Conservation (phyloP, 192 early-diverging fungal species). For the Podila minutissima region DNA sequence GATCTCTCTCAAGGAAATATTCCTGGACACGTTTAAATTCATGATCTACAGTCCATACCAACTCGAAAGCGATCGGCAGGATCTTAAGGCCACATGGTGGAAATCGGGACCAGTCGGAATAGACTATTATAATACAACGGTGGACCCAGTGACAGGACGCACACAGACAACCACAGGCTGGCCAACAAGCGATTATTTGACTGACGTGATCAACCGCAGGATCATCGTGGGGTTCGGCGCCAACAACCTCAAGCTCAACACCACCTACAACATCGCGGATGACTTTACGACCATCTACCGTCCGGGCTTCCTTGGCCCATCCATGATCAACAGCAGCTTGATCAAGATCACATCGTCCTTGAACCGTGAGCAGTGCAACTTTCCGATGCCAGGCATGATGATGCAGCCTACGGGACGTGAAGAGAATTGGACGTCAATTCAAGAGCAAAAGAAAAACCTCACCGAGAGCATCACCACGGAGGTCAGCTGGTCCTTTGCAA, state of each 20-base stretch:
- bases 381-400: constrained; percentile 24
- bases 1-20: constrained; percentile 27
- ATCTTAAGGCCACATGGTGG: constrained; percentile 30
- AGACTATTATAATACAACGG: constrained; percentile 44
- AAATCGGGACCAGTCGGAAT: constrained; percentile 20
- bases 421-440: not conserved
- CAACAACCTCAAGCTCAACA: constrained; percentile 22
- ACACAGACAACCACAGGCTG: constrained; percentile 23
- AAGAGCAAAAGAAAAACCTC: not conserved
- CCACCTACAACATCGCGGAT: constrained; percentile 41
- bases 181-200: constrained; percentile 39
- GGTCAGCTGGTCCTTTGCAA: constrained; percentile 29
- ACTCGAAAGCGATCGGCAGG: constrained; percentile 18
- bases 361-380: not conserved
- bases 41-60: constrained; percentile 23
- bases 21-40: constrained; percentile 24
- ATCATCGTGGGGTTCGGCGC: constrained; percentile 26
- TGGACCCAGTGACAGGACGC: constrained; percentile 9
- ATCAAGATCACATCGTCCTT: constrained; percentile 16
- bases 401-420: constrained; percentile 34
- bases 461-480: not conserved
- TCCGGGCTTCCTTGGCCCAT: constrained; percentile 8
- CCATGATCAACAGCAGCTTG: constrained; percentile 33
- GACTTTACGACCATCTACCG: constrained; percentile 23
- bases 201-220: constrained; percentile 10